Base-by-base conservation (phyloP, 805 yeast genomes). In the Myxozyma nipponensis region DNA sequence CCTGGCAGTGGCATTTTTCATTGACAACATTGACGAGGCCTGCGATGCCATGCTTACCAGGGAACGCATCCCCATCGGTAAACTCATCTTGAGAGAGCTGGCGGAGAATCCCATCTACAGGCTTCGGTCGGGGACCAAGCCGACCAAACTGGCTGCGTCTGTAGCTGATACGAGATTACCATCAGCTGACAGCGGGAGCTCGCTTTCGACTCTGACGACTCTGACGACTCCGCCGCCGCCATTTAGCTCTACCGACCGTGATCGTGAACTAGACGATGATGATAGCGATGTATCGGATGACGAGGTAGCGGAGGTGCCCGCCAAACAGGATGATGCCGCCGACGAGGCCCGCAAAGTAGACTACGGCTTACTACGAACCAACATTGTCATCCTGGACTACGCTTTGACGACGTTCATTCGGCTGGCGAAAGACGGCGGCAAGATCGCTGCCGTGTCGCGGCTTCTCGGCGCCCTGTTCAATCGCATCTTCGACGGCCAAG, bases 31-130 rank as follows among this genome's bases (percentile, higher is more conserved):
- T 9, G 48, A 52, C 2, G 34, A 10, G 9, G 32, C 49, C 9
- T 9, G 10, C 13, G 38, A 37, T 7, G 46, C 34, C 7, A 15
- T 32, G 36, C 22, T 41, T 22, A 35, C 22, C 10, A 47, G 43
- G 15, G 49, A 44, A 21, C 34, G 52, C 10, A 23, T 53, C 25
- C 57, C 57, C n/a, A 50, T 53, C 25, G 57, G 39, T 17, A 53
- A 50, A 40, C 7, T 35, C 17, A 53, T 53, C 17, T 23, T 53
- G 18, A 55, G 52, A 13, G 57, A 53, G 32, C 21, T 53, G 25
- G 26, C 38, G 18, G 10, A 17, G 22, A 53, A 53, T 38, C 52
- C 44, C 25, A 19, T 53, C n/a, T 53, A 50, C 28, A 24, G 23
- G n/a, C 36, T 53, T 13, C 3, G 17, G 22, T n/a, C 15, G 6